Conservation (phyloP, 2,329 filamentous ascomycete species). For the Passalora sequoiae region DNA sequence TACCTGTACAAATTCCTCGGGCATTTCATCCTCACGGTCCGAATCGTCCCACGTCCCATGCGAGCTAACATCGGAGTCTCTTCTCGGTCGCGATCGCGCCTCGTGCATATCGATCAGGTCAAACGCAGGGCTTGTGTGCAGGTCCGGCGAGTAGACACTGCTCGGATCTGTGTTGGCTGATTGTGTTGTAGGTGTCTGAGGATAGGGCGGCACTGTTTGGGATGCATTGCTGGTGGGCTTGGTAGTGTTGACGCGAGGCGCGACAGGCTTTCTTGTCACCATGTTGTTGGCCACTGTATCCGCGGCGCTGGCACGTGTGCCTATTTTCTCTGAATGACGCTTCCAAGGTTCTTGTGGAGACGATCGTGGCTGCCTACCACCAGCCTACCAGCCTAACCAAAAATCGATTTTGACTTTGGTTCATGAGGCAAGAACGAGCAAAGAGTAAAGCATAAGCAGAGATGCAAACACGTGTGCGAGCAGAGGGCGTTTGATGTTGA, state of each 20-base stretch:
- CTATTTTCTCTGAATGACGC: too few species aligned
- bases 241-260: slow-evolving; percentile 37
- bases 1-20: slow-evolving; percentile 21
- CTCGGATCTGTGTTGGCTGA: slow-evolving; percentile 23
- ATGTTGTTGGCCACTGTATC: slow-evolving; percentile 29
- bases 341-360: too few species aligned
- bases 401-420: too few species aligned
- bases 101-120: slow-evolving; percentile 36
- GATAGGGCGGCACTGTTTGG: slow-evolving; percentile 41
- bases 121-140: slow-evolving; percentile 37
- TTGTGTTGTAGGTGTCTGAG: slow-evolving; percentile 37
- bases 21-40: slow-evolving; percentile 14
- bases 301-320: background rate
- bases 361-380: too few species aligned
- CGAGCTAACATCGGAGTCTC: slow-evolving; percentile 35
- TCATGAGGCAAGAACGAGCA: too few species aligned
- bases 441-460: too few species aligned
- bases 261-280: slow-evolving; percentile 42
- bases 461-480: too few species aligned
- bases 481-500: too few species aligned
- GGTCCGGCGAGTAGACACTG: slow-evolving; percentile 33
- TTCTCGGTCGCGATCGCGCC: slow-evolving; percentile 21
- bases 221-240: slow-evolving; percentile 34
- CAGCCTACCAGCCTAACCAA: too few species aligned
- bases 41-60: slow-evolving; percentile 33